phyloP scores from a whole-genome alignment of 345 rosid species.

The Aethionema arabicum region DNA sequence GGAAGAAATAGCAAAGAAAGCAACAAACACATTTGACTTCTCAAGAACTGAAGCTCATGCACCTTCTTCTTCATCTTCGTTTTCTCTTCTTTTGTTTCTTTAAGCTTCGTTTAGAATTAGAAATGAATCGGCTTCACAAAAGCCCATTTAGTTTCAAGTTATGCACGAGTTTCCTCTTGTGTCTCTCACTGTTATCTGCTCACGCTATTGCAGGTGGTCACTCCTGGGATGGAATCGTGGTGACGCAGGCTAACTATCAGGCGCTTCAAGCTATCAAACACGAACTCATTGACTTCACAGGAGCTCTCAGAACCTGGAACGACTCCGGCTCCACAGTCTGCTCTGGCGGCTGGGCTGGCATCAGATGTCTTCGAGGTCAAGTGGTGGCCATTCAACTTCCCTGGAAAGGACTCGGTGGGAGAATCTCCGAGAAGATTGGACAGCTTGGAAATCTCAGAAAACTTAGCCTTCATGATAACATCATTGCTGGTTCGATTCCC shows the following conservation, averaged over 20 bases:
- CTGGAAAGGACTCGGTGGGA: constrained; percentile 81
- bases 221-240: constrained; percentile 63
- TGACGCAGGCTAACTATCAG: constrained; percentile 63
- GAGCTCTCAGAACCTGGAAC: constrained; percentile 77
- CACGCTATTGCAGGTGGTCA: constrained; percentile 49
- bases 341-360: constrained; percentile 86
- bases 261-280: constrained; percentile 70
- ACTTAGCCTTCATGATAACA: constrained; percentile 83
- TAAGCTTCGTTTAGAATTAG: neutral
- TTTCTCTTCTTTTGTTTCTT: constrained; percentile 18
- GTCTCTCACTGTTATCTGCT: constrained; percentile 37
- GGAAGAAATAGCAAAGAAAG: constrained; percentile 19
- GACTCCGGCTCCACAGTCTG: constrained; percentile 58
- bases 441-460: constrained; percentile 69
- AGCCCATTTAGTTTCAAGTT: constrained; percentile 25
- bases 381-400: constrained; percentile 88
- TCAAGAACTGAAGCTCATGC: constrained; percentile 26
- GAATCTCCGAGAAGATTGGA: constrained; percentile 76
- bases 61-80: constrained; percentile 26
- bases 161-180: constrained; percentile 32
- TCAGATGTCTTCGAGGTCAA: constrained; percentile 84
- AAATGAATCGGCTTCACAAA: constrained; percentile 30
- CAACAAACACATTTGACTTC: no score
- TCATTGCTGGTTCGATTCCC: constrained; percentile 65
- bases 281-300: constrained; percentile 63